Evolutionary conservation across 2,329 filamentous ascomycete genomes (phyloP).

Genomic region (Delphinella strobiligena): DNA sequence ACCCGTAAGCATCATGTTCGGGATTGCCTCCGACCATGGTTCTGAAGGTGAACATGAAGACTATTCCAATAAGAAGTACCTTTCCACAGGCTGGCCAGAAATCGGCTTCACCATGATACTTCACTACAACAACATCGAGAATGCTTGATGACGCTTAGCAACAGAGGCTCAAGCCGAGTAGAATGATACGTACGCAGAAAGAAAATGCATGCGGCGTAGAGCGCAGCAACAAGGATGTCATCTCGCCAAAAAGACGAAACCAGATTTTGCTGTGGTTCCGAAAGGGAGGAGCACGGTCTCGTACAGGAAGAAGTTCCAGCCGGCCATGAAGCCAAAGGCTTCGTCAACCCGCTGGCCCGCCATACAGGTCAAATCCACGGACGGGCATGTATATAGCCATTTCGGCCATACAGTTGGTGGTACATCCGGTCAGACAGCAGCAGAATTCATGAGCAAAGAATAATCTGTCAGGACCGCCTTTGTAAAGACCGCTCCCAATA

Average conservation of each 20-base stretch:
- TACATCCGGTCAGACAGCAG: conserved; percentile 41
- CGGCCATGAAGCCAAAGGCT: conserved; percentile 43
- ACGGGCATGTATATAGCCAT: conserved; percentile 52
- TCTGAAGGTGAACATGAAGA: conserved; percentile 21
- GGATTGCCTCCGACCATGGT: conserved; percentile 21
- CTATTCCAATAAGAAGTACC: conserved; percentile 27
- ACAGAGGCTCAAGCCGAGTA: conserved; percentile 1
- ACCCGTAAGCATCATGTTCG: conserved; percentile 26
- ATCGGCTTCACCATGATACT: conserved; percentile 31
- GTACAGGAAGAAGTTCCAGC: conserved; percentile 39
- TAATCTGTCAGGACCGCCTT: conserved; percentile 39
- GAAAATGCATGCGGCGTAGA: conserved; percentile 2
- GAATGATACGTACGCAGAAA: conserved; percentile 2
- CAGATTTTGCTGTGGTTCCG: conserved; percentile 37
- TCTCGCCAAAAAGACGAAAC: conserved; percentile 1
- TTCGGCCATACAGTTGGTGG: conserved; percentile 54
- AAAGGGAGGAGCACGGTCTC: conserved; percentile 36
- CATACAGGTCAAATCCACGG: conserved; percentile 48
- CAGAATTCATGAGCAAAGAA: conserved; percentile 49
- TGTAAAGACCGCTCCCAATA: conserved; percentile 43
- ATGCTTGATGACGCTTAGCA: conserved; percentile 12
- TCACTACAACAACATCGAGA: conserved; percentile 32
- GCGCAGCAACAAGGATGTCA: background rate
- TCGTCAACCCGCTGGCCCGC: conserved; percentile 52
- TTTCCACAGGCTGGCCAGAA: conserved; percentile 39